A percentile compares a stretch with the other conserved stretches of the same genome.
Evolutionary conservation across 2,329 filamentous ascomycete genomes (phyloP).

Genomic region (Botrytis tulipae): DNA sequence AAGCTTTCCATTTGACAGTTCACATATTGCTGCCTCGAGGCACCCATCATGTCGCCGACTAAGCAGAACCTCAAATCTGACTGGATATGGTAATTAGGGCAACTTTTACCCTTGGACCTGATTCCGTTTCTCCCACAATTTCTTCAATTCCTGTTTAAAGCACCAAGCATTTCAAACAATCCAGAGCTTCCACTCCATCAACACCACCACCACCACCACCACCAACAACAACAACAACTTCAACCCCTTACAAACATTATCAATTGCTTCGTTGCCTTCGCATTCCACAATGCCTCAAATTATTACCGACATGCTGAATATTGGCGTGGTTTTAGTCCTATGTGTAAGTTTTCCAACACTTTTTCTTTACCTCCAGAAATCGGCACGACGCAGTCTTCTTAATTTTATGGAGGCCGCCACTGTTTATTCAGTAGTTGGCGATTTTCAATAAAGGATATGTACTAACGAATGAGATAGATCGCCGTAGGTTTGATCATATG

Average conservation of each 20-base stretch:
- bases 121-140: background rate
- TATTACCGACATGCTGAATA: background rate
- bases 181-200: background rate
- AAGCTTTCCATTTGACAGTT: background rate
- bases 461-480: background rate
- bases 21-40: background rate
- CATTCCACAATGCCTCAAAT: background rate
- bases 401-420: too few species aligned
- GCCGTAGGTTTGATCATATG: background rate
- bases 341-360: background rate
- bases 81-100: background rate
- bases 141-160: background rate
- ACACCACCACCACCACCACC: background rate
- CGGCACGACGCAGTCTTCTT: background rate
- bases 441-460: rapidly evolving
- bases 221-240: background rate
- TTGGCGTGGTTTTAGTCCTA: background rate
- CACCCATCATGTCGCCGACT: background rate
- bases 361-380: background rate
- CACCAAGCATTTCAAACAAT: background rate
- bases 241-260: background rate
- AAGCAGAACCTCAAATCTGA: background rate
- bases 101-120: background rate
- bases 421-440: background rate
- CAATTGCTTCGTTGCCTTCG: background rate